Conservation (phyloP, 495 filamentous ascomycete genomes). For the Penicillium cosmopolitanum region DNA sequence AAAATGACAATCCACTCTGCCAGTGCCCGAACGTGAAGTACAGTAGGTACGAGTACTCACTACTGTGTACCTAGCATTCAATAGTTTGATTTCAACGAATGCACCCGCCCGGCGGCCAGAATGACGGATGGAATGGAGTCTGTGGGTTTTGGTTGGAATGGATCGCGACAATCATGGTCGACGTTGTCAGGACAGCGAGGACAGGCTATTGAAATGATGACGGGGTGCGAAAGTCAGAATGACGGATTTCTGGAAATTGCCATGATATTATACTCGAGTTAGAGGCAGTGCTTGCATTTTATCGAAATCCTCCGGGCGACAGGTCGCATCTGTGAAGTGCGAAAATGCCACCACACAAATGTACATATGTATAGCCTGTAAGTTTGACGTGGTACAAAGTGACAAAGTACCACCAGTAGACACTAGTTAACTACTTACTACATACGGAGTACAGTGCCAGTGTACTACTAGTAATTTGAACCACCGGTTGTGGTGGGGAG, state of each 20-base stretch:
- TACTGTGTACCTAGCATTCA: not conserved
- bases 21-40: too few relatives aligned
- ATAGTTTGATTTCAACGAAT: constrained; percentile 1
- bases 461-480: too few relatives aligned
- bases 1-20: not conserved
- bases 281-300: constrained; percentile 2
- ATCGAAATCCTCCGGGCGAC: constrained; percentile 5
- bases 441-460: too few relatives aligned
- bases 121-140: not conserved
- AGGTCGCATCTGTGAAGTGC: not conserved
- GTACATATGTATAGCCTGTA: not conserved
- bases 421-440: too few relatives aligned
- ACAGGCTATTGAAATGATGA: constrained; percentile 2
- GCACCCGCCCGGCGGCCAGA: not conserved
- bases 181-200: not conserved
- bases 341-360: too few relatives aligned
- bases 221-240: not conserved
- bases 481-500: too few relatives aligned
- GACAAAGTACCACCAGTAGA: not conserved
- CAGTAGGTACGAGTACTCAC: too few relatives aligned
- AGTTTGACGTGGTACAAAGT: not conserved
- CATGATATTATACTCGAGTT: not conserved
- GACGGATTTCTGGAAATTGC: not conserved
- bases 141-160: not conserved
- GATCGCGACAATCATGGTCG: not conserved